A percentile compares a stretch with the other conserved stretches of the same genome.
Conservation (phyloP, 202 grass and related monocot genomes). For the Saccharum hybrid region DNA sequence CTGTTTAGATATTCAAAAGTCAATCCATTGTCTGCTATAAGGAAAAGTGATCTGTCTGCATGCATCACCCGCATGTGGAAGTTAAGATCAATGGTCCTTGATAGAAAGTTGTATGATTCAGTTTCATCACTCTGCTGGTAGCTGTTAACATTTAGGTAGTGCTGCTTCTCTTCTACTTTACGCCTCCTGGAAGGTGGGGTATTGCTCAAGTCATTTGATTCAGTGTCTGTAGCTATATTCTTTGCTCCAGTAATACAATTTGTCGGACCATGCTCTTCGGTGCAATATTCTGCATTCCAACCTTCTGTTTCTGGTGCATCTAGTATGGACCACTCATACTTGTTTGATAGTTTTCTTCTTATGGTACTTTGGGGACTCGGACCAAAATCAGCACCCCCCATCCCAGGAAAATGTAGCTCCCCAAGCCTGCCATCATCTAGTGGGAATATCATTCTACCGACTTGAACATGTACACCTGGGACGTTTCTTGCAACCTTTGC, state of each 20-base stretch:
- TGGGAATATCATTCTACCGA: conserved; percentile 72
- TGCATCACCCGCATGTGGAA: conserved; percentile 88
- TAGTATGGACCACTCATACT: conserved; percentile 93
- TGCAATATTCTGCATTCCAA: conserved; percentile 98
- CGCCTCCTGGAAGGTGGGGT: conserved; percentile 47
- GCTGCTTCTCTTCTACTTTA: conserved; percentile 63
- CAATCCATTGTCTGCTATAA: conserved; percentile 72
- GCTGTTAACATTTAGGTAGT: conserved; percentile 62
- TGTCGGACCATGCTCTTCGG: conserved; percentile 76
- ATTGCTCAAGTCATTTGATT: conserved; percentile 59
- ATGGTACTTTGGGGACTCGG: conserved; percentile 60
- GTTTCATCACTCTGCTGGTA: conserved; percentile 48
- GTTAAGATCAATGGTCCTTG: conserved; percentile 72
- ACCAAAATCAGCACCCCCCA: conserved; percentile 68
- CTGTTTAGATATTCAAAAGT: conserved; percentile 84
- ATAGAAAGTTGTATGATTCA: conserved; percentile 73
- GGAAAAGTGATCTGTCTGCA: conserved; percentile 80
- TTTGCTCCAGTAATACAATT: conserved; percentile 84
- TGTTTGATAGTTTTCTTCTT: conserved; percentile 74
- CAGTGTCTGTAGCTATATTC: conserved; percentile 37
- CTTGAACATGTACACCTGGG: conserved; percentile 73
- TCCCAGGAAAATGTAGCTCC: conserved; percentile 85
- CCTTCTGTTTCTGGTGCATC: conserved; percentile 95
- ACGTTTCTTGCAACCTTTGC: conserved; percentile 70
- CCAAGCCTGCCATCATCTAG: conserved; percentile 90